phyloP scores from a whole-genome alignment of 2,329 filamentous ascomycete species.

The Colletotrichum sp. region DNA sequence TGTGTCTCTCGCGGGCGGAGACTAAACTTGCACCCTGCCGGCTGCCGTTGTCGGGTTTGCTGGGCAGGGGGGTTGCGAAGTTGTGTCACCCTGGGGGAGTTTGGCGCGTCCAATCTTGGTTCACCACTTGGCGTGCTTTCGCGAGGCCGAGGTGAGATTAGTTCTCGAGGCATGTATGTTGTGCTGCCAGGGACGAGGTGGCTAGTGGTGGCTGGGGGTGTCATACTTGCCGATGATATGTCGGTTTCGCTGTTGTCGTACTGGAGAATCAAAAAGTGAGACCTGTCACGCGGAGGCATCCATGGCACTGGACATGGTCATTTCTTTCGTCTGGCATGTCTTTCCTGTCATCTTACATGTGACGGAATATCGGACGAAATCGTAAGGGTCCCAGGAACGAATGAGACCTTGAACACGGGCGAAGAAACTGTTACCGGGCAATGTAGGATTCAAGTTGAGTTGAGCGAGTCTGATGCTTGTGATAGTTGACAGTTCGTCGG shows the following conservation, averaged over 20 bases:
- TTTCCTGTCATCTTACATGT: background rate
- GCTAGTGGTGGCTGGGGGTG: background rate
- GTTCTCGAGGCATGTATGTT: background rate
- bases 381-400: too few species aligned
- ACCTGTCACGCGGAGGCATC: background rate
- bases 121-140: background rate
- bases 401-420: background rate
- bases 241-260: background rate
- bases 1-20: background rate
- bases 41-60: background rate
- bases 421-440: background rate
- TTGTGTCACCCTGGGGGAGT: background rate
- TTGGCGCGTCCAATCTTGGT: background rate
- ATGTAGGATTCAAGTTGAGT: background rate
- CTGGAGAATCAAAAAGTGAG: background rate
- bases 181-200: background rate
- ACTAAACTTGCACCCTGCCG: background rate
- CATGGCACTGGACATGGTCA: background rate
- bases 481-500: background rate
- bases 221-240: background rate
- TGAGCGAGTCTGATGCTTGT: background rate
- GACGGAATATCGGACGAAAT: background rate
- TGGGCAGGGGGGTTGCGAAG: background rate
- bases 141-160: background rate
- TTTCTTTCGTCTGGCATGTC: background rate